These are phyloP conservation scores for Periconia digitata DNA, from an alignment of 2,329 filamentous ascomycete species.

Conservation along the genomic window DNA sequence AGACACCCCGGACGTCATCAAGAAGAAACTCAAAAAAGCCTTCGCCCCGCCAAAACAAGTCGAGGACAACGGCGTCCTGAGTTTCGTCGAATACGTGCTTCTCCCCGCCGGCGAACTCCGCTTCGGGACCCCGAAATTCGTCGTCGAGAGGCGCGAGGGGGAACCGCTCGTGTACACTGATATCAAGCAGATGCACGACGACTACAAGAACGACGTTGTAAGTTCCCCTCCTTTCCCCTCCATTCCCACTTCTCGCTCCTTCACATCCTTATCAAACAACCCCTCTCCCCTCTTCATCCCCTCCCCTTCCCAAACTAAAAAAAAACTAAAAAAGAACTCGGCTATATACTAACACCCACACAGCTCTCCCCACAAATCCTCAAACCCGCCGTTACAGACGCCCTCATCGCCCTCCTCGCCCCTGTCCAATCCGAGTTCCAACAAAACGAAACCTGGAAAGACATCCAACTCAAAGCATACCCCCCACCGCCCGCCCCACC, in stretches of 20 bases:
- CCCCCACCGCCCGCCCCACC: conserved; percentile 64
- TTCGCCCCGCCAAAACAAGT: conserved; percentile 73
- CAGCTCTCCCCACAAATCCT: conserved; percentile 81
- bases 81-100: conserved; percentile 84
- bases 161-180: conserved; percentile 80
- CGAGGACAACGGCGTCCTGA: conserved; percentile 83
- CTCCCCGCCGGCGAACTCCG: conserved; percentile 73
- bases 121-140: conserved; percentile 60
- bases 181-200: conserved; percentile 73
- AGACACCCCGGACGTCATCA: conserved; percentile 71
- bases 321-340: neutral
- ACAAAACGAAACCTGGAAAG: conserved; percentile 76
- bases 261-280: no score
- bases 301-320: neutral
- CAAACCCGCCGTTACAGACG: conserved; percentile 79
- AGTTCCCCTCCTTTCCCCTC: conserved; percentile 29
- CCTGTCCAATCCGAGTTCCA: conserved; percentile 78
- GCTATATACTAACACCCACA: conserved; percentile 4
- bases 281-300: neutral
- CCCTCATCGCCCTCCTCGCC: conserved; percentile 70
- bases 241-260: neutral
- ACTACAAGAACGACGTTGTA: conserved; percentile 79
- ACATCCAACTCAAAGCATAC: conserved; percentile 76
- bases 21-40: conserved; percentile 72
- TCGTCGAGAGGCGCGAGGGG: conserved; percentile 66